Conservation (phyloP, 225 moss, liverwort and hornwort species). For the Pleurozium schreberi region DNA sequence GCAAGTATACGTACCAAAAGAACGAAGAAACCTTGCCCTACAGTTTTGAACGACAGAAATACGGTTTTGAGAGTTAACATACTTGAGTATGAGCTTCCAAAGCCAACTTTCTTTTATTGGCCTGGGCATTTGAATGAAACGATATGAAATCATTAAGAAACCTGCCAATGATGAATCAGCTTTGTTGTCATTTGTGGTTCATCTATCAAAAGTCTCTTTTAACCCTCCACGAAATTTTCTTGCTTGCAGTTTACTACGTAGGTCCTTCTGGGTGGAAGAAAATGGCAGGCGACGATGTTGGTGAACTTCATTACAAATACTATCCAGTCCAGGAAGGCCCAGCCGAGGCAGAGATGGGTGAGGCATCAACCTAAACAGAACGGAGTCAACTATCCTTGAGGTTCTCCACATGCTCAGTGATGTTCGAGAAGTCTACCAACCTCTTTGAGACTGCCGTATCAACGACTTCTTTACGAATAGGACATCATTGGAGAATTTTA, state of each 20-base stretch:
- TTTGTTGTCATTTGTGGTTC: neutral
- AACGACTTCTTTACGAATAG: neutral
- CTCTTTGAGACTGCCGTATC: neutral
- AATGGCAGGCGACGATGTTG: constrained; percentile 76
- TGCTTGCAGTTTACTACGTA: constrained; percentile 60
- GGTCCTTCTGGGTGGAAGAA: constrained; percentile 78
- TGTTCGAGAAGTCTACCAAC: neutral
- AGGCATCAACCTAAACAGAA: constrained; percentile 2
- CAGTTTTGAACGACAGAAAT: neutral
- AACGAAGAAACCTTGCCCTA: neutral
- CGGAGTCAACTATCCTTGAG: neutral
- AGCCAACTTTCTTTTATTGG: neutral
- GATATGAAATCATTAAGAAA: neutral
- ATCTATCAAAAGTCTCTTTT: neutral
- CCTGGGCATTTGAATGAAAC: neutral
- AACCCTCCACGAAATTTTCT: neutral
- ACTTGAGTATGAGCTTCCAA: neutral
- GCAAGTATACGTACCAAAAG: neutral
- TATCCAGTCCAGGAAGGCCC: constrained; percentile 55
- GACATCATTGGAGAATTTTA: neutral
- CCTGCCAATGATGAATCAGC: neutral
- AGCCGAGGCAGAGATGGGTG: constrained; percentile 74
- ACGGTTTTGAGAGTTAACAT: neutral
- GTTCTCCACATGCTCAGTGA: neutral
- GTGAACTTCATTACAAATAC: constrained; percentile 78